Evolutionary conservation across 2,329 filamentous ascomycete genomes (phyloP).

Genomic region (Ophiostoma montium): DNA sequence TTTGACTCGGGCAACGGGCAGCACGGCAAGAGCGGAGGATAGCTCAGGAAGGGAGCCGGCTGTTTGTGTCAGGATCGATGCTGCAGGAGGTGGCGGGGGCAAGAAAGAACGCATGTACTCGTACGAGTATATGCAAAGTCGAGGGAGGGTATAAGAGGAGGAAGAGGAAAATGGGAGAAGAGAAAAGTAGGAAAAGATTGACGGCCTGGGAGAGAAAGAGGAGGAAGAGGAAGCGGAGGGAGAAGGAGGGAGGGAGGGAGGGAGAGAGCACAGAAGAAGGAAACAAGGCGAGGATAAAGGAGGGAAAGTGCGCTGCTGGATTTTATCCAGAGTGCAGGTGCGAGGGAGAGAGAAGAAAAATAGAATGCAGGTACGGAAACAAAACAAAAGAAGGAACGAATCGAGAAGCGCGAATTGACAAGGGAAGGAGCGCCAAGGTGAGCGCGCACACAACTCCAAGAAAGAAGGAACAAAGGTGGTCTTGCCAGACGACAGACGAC

Average conservation of each 20-base stretch:
- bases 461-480: background rate
- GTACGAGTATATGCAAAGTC: conserved; percentile 2
- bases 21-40: background rate
- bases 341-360: conserved; percentile 6
- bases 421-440: background rate
- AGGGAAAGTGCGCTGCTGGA: too few species aligned
- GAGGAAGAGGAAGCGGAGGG: background rate
- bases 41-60: background rate
- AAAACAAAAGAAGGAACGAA: background rate
- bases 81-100: too few species aligned
- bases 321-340: background rate
- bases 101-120: background rate
- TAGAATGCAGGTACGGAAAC: conserved; percentile 3
- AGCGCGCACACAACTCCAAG: background rate
- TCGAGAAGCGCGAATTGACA: background rate
- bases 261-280: background rate
- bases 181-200: too few species aligned
- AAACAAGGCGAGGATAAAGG: background rate
- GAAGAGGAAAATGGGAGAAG: background rate
- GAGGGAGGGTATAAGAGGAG: background rate
- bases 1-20: background rate
- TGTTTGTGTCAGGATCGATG: background rate
- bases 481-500: background rate
- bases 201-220: background rate
- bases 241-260: background rate